A percentile compares a stretch with the other conserved stretches of the same genome.
phyloP scores from a whole-genome alignment of 768 basidiomycete species.

The Zangia roseola region DNA sequence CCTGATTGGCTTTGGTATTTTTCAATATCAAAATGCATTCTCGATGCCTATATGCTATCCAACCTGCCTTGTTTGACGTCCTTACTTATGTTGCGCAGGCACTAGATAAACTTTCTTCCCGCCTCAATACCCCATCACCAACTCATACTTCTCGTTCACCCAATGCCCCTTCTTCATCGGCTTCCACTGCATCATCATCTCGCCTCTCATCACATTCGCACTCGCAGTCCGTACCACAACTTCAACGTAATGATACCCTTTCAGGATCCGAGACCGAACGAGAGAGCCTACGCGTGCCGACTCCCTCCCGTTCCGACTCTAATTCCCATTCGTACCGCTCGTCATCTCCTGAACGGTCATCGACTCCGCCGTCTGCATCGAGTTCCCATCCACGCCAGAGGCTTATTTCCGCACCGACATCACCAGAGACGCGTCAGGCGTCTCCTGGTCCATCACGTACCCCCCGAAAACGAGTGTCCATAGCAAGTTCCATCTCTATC shows the following conservation, averaged over 20 bases:
- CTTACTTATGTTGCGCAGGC: slow-evolving; percentile 40
- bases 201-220: slow-evolving; percentile 36
- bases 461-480: slow-evolving; percentile 43
- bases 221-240: slow-evolving; percentile 23
- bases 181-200: slow-evolving; percentile 36
- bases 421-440: slow-evolving; percentile 39
- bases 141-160: slow-evolving; percentile 40
- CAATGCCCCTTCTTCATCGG: slow-evolving; percentile 31
- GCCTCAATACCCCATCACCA: slow-evolving; percentile 58
- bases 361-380: slow-evolving; percentile 36
- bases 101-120: slow-evolving; percentile 65
- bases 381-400: slow-evolving; percentile 35
- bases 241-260: slow-evolving; percentile 36
- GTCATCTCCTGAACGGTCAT: slow-evolving; percentile 38
- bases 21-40: slow-evolving; percentile 3
- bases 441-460: slow-evolving; percentile 42
- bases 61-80: background rate
- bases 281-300: slow-evolving; percentile 44
- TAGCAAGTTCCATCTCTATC: slow-evolving; percentile 32
- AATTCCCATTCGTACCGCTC: slow-evolving; percentile 34
- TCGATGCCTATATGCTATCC: slow-evolving; percentile 21
- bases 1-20: slow-evolving; percentile 4
- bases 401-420: slow-evolving; percentile 48
- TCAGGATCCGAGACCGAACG: slow-evolving; percentile 86
- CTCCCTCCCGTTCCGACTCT: slow-evolving; percentile 32